phyloP scores from a whole-genome alignment of 1,139 yeast species.

The Magnusiomyces sp. region DNA sequence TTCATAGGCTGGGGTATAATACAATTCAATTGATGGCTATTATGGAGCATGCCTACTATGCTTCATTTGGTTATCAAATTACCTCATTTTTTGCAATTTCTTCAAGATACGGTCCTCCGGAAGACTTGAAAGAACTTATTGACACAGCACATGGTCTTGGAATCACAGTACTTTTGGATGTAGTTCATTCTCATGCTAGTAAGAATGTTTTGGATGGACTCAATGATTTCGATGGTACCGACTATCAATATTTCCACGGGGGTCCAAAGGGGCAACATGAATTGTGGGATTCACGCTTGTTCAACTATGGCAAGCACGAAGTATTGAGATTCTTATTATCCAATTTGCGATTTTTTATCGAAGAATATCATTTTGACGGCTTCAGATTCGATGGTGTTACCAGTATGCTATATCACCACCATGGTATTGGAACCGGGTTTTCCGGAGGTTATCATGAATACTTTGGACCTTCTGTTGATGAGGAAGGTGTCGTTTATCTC shows the following conservation, averaged over 20 bases:
- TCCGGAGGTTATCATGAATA: slow-evolving; percentile 92
- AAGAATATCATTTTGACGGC: slow-evolving; percentile 84
- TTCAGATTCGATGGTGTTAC: slow-evolving; percentile 97
- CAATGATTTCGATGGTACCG: slow-evolving; percentile 91
- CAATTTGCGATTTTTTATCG: slow-evolving; percentile 78
- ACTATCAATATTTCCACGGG: slow-evolving; percentile 87
- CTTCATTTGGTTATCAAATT: slow-evolving; percentile 93
- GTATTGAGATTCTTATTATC: slow-evolving; percentile 80
- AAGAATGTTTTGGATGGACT: slow-evolving; percentile 91
- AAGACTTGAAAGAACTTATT: slow-evolving; percentile 79
- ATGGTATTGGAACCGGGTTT: slow-evolving; percentile 82
- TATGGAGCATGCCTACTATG: slow-evolving; percentile 98
- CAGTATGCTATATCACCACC: slow-evolving; percentile 83
- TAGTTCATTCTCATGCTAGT: slow-evolving; percentile 93
- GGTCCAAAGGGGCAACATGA: slow-evolving; percentile 80
- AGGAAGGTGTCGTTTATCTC: slow-evolving; percentile 76
- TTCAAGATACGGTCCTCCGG: slow-evolving; percentile 90
- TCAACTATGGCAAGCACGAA: slow-evolving; percentile 86
- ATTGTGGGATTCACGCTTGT: slow-evolving; percentile 90
- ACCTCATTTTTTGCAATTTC: slow-evolving; percentile 87
- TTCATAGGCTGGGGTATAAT: slow-evolving; percentile 78
- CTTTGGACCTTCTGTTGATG: slow-evolving; percentile 72
- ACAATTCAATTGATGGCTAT: slow-evolving; percentile 94
- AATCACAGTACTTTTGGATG: slow-evolving; percentile 76
- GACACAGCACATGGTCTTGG: slow-evolving; percentile 91